phyloP scores from a whole-genome alignment of 2,329 filamentous ascomycete genomes.

The Neoascochyta sp. region DNA sequence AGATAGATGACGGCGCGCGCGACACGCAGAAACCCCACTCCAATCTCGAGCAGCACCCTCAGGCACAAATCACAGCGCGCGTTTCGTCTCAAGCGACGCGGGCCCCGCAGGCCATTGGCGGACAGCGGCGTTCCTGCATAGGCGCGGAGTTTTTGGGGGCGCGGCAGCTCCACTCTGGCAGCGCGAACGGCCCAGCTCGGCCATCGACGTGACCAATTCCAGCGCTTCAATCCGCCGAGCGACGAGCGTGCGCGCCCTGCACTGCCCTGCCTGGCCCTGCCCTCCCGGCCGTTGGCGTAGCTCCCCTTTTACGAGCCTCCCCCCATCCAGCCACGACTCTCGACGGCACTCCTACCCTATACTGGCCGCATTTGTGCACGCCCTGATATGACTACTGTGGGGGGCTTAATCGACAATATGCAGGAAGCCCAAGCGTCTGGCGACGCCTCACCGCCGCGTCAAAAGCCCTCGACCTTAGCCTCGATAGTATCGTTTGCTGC shows the following conservation, averaged over 20 bases:
- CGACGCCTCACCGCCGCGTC: constrained; percentile 26
- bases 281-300: too few species aligned
- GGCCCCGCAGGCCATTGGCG: constrained; percentile 8
- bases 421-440: constrained; percentile 27
- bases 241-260: too few species aligned
- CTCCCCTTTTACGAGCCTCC: constrained; percentile 30
- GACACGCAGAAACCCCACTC: too few species aligned
- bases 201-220: constrained; percentile 25
- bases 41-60: too few species aligned
- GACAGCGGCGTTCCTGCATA: constrained; percentile 25
- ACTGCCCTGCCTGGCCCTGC: too few species aligned
- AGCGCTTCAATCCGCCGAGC: constrained; percentile 24
- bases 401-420: constrained; percentile 29
- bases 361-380: constrained; percentile 36
- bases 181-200: constrained; percentile 21
- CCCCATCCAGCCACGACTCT: constrained; percentile 19
- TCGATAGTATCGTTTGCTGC: constrained; percentile 44
- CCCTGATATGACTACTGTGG: constrained; percentile 30
- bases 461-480: constrained; percentile 37
- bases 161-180: constrained; percentile 20
- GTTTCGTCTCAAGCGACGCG: constrained; percentile 1
- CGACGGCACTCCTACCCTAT: constrained; percentile 18
- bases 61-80: too few species aligned
- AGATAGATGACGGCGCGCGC: too few species aligned
- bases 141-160: constrained; percentile 12